Conservation (phyloP, 129 eudicot species). For the Dittrichia graveolens region DNA sequence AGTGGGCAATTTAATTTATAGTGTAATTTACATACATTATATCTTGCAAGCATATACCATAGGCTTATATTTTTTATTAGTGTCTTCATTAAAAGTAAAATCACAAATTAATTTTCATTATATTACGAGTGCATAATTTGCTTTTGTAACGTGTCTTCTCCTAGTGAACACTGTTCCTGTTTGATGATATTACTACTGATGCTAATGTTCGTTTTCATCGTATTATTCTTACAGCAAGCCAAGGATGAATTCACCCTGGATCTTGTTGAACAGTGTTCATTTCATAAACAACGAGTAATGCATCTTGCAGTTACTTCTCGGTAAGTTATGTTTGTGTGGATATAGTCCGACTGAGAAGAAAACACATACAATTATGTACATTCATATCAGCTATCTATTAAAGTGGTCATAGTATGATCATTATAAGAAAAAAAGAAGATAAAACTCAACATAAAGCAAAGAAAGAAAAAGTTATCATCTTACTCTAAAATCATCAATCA, state of each 20-base stretch:
- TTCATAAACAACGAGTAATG: conserved; percentile 95
- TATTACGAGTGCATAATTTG: background rate
- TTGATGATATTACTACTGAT: conserved; percentile 11
- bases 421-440: too few relatives aligned
- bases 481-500: background rate
- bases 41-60: too few relatives aligned
- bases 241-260: conserved; percentile 96
- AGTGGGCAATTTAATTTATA: too few relatives aligned
- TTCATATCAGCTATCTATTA: background rate
- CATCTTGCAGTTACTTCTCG: conserved; percentile 90
- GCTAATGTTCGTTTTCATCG: conserved; percentile 8
- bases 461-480: too few relatives aligned
- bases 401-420: background rate
- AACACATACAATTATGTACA: too few relatives aligned
- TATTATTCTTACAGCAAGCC: conserved; percentile 63
- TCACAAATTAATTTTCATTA: background rate
- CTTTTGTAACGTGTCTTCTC: too few relatives aligned
- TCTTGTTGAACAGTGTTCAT: conserved; percentile 98
- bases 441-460: too few relatives aligned
- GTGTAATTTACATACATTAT: too few relatives aligned
- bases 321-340: conserved; percentile 39
- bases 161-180: conserved; percentile 2
- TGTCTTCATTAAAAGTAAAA: background rate
- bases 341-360: conserved; percentile 7
- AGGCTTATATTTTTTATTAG: background rate